Evolutionary conservation across 371 early-diverging fungal species (phyloP).

Genomic region (Thermomucor indicae-seudaticae): DNA sequence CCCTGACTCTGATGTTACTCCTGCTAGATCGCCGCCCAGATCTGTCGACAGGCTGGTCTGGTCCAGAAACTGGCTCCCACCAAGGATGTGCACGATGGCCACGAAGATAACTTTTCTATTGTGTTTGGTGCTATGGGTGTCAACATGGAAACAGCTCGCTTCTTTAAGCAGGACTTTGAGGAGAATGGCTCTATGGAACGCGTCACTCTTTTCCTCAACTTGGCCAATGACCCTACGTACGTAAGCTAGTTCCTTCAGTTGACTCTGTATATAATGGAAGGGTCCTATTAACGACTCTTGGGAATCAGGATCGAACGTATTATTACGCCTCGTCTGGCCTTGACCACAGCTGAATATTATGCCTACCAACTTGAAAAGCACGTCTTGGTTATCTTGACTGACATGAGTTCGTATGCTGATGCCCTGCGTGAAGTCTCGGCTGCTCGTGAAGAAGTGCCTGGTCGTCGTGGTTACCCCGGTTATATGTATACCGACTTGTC

Average conservation of each 20-base stretch:
- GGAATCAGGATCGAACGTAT: constrained; percentile 96
- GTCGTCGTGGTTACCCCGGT: constrained; percentile 99
- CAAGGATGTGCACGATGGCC: constrained; percentile 97
- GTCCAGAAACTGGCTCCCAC: constrained; percentile 82
- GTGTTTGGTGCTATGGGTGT: constrained; percentile 99
- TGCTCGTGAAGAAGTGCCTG: constrained; percentile 99
- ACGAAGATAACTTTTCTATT: constrained; percentile 99
- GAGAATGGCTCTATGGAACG: constrained; percentile 99
- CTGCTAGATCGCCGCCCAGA: constrained; percentile 97
- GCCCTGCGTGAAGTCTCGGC: constrained; percentile 99
- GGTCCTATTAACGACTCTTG: neutral
- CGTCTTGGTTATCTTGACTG: constrained; percentile 99
- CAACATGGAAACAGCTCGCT: constrained; percentile 99
- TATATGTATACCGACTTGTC: constrained; percentile 99
- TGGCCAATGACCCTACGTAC: constrained; percentile 99
- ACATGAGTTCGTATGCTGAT: constrained; percentile 99
- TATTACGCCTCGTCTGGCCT: constrained; percentile 99
- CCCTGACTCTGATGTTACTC: neutral
- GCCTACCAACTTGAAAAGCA: constrained; percentile 99
- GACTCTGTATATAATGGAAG: neutral
- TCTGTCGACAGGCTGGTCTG: constrained; percentile 99
- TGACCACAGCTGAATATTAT: constrained; percentile 99
- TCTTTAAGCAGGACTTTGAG: constrained; percentile 99
- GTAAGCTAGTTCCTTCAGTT: constrained; percentile 21
- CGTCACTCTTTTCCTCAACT: constrained; percentile 98